Base-by-base conservation (phyloP, 2,329 filamentous ascomycete species). In the Fusarium gaditjirri region DNA sequence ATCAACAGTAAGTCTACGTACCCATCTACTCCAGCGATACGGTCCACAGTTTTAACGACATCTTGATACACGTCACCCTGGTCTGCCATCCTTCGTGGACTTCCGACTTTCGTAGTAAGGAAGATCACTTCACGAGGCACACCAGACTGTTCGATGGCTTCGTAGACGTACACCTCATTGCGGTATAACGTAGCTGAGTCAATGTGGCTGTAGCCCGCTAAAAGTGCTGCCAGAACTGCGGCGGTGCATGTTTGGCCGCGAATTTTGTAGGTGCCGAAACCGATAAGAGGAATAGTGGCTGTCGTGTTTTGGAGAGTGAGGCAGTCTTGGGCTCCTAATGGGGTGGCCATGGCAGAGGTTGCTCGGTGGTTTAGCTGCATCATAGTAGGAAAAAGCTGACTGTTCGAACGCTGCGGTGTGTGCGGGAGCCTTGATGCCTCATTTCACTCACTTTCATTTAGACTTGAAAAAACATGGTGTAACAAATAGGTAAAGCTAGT, bases 1-100 rank as follows among this genome's bases (percentile, higher is more conserved):
- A 94, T 90, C 63, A 94, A 81, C 74, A 94, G 91, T 46, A 94
- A 78, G 80, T 94, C 92, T 8, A 93, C 89, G 77, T 93, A 93
- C 54, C 90, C 90, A 52, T 86, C 83, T 29, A 83, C 78, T 4
- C 82, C 82, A 38, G 85, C 87, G 43, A 93, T 85, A 79, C 89
- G 91, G 72, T 87, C 82, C 38, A 94, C 88, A 72, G 91, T 93
- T 11, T 89, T 87, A 25, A 89, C 75, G 17, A 88, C 82, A 68
- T 85, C 88, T 65, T 87, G 77, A 77, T 93, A 92, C 11, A 87
- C 90, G 29, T 84, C 84, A 11, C 92, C 89, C 6, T 61, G 12
- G 19, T 27, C 19, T 33, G 41, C 8, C 47, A 60, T n/a, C 55
- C 55, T 47, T 8, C 84, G 85, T 4, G 82, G 83, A 33, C 80